These are phyloP conservation scores for Acanthamoeba sp. DNA, from an alignment of 208 protist species.

Conservation along the genomic window DNA sequence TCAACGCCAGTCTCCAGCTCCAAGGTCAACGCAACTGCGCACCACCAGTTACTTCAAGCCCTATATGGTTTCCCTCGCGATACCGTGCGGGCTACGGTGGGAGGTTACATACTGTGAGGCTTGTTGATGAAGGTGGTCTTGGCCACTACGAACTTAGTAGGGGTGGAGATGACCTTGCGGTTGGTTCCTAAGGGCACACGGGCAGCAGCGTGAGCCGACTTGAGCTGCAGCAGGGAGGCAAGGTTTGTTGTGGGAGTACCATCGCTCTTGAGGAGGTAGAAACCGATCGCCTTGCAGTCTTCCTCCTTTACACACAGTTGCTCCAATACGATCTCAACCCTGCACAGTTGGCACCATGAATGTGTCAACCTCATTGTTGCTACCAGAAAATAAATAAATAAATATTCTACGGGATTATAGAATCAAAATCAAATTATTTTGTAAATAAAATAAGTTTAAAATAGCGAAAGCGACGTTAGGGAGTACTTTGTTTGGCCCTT, in stretches of 20 bases:
- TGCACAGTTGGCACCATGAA: too few species aligned
- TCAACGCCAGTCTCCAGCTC: neutral
- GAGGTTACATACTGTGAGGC: neutral
- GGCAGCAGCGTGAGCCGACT: neutral
- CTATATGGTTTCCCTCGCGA: neutral
- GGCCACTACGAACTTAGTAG: constrained; percentile 17
- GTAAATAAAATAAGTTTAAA: neutral
- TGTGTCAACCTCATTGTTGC: neutral
- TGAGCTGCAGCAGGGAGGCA: neutral
- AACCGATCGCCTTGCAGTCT: constrained; percentile 27
- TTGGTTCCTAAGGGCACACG: neutral
- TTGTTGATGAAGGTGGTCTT: constrained; percentile 50
- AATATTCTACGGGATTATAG: neutral
- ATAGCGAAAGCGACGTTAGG: neutral
- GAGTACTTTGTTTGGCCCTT: neutral
- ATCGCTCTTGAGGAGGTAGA: constrained; percentile 72
- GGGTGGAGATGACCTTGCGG: constrained; percentile 16
- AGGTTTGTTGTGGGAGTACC: neutral
- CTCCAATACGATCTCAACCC: constrained; percentile 44
- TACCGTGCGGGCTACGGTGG: neutral
- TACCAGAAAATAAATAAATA: neutral
- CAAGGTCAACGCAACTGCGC: neutral
- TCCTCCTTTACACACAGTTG: neutral
- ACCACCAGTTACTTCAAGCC: neutral
- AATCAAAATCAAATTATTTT: neutral